Percentiles rank a stretch among this genome's conserved stretches.
Evolutionary conservation across 108 stramenopile species (phyloP).

Genomic region (Hondaea fermentalgiana): DNA sequence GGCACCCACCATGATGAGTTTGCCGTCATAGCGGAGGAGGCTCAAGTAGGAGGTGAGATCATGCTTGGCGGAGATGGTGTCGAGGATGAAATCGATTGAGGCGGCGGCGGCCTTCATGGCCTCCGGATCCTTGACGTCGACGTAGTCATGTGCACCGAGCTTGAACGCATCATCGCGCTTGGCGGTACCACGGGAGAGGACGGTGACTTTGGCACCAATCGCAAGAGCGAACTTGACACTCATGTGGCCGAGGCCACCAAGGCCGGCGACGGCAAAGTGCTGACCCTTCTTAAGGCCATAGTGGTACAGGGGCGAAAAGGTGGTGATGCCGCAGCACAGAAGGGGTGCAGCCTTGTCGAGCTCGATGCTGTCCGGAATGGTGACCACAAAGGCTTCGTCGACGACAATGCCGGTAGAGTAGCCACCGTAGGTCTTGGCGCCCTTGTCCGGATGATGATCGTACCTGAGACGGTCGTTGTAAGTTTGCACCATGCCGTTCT

Average conservation of each 20-base stretch:
- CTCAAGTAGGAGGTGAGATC: constrained; percentile 26
- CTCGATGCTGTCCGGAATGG: constrained; percentile 36
- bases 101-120: constrained; percentile 30
- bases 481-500: not conserved
- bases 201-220: constrained; percentile 40
- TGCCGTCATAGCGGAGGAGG: constrained; percentile 33
- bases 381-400: constrained; percentile 39
- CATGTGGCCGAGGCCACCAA: constrained; percentile 60
- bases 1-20: constrained; percentile 33
- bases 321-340: constrained; percentile 62
- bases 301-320: constrained; percentile 45
- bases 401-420: constrained; percentile 39
- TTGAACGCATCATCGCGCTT: constrained; percentile 41
- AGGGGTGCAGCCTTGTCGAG: constrained; percentile 36
- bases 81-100: constrained; percentile 46
- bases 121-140: constrained; percentile 32
- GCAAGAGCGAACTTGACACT: constrained; percentile 51
- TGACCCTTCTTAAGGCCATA: constrained; percentile 30
- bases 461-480: constrained; percentile 28
- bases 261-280: constrained; percentile 47
- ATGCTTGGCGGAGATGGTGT: constrained; percentile 42
- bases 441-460: constrained; percentile 7
- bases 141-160: constrained; percentile 38
- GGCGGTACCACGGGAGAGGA: constrained; percentile 36
- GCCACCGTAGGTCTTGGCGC: constrained; percentile 39